Evolutionary conservation across 768 basidiomycete genomes (phyloP).

Genomic region (Serendipita indica): DNA sequence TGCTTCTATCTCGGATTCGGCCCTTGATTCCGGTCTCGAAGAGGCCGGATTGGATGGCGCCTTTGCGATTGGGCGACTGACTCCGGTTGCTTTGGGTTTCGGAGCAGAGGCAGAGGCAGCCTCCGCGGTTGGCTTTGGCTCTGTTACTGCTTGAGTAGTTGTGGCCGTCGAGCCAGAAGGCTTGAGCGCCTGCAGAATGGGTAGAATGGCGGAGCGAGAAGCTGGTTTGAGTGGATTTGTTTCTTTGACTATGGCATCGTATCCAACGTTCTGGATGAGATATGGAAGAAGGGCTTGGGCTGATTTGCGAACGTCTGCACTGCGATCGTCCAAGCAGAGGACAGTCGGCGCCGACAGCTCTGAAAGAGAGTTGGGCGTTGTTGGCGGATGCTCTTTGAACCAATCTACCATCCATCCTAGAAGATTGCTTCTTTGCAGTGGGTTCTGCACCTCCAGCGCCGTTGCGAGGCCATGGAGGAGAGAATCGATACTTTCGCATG

Average conservation of each 20-base stretch:
- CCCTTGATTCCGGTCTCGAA: slow-evolving; percentile 12
- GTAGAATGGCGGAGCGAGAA: slow-evolving; percentile 65
- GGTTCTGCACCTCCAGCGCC: slow-evolving; percentile 75
- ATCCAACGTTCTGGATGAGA: slow-evolving; percentile 61
- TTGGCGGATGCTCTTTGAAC: slow-evolving; percentile 49
- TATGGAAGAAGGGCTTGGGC: slow-evolving; percentile 69
- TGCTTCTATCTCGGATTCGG: background rate
- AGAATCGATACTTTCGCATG: slow-evolving; percentile 70
- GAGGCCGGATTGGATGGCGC: slow-evolving; percentile 12
- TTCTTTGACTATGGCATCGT: slow-evolving; percentile 73
- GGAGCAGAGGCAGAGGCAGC: slow-evolving; percentile 18
- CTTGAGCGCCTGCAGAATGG: slow-evolving; percentile 77
- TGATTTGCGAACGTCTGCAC: slow-evolving; percentile 78
- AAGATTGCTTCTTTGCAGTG: slow-evolving; percentile 66
- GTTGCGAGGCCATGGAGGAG: slow-evolving; percentile 67
- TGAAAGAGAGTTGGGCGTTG: slow-evolving; percentile 48
- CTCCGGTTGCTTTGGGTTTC: slow-evolving; percentile 7
- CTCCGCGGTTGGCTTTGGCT: slow-evolving; percentile 19
- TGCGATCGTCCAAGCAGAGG: slow-evolving; percentile 78
- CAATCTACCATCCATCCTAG: slow-evolving; percentile 68
- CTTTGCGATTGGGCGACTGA: slow-evolving; percentile 19
- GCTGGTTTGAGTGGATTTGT: slow-evolving; percentile 83
- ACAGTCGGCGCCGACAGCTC: slow-evolving; percentile 53
- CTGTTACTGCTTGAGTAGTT: slow-evolving; percentile 18
- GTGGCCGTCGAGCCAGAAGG: slow-evolving; percentile 26